Conservation (phyloP, 495 filamentous ascomycete genomes). For the Cudoniella acicularis region DNA sequence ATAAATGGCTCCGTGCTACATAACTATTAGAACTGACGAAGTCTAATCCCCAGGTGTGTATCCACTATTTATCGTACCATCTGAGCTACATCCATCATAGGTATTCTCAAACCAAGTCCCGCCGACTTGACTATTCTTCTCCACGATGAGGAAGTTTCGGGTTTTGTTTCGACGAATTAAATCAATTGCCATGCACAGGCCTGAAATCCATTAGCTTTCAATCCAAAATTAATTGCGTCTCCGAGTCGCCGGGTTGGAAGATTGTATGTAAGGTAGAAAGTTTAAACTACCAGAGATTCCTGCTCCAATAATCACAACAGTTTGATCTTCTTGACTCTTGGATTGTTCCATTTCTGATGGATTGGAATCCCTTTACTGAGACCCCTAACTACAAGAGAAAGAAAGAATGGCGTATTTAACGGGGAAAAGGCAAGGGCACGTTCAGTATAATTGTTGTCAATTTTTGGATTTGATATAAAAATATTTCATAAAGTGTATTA, state of each 20-base stretch:
- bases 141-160: conserved; percentile 36
- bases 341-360: not conserved
- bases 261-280: too few relatives aligned
- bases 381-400: too few relatives aligned
- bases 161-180: not conserved
- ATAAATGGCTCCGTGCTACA: not conserved
- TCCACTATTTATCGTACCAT: not conserved
- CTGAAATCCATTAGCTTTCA: not conserved
- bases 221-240: too few relatives aligned
- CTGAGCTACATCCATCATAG: not conserved
- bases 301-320: not conserved
- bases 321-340: not conserved
- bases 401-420: too few relatives aligned
- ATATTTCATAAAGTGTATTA: too few relatives aligned
- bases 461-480: too few relatives aligned
- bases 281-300: not conserved
- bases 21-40: not conserved
- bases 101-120: conserved; percentile 49
- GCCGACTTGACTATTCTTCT: conserved; percentile 47
- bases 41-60: too few relatives aligned
- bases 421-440: too few relatives aligned
- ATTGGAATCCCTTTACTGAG: too few relatives aligned
- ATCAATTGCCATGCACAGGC: not conserved
- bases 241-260: too few relatives aligned
- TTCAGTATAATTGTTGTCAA: too few relatives aligned